These are phyloP conservation scores for Abelmoschus esculentus DNA, from an alignment of 345 rosid genomes.

Conservation along the genomic window DNA sequence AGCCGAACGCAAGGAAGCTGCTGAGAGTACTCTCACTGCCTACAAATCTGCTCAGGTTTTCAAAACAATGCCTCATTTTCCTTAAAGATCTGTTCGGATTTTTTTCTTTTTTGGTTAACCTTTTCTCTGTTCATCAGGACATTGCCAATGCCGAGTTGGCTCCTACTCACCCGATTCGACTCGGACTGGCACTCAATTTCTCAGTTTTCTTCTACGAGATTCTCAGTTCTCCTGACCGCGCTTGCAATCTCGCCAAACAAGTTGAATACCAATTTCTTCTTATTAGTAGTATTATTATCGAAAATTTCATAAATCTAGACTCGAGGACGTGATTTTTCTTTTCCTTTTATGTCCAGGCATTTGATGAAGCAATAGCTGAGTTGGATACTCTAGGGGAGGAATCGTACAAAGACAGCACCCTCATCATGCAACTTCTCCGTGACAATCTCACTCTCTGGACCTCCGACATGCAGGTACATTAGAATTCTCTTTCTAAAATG, in stretches of 20 bases:
- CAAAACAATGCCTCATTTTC: background rate
- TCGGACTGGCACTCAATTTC: constrained; percentile 82
- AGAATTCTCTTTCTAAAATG: background rate
- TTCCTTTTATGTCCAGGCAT: constrained; percentile 37
- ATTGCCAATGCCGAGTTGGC: constrained; percentile 79
- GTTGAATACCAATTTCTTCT: constrained; percentile 15
- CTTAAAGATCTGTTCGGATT: background rate
- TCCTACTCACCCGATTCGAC: constrained; percentile 89
- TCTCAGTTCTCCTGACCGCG: constrained; percentile 87
- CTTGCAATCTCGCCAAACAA: constrained; percentile 91
- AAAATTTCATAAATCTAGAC: background rate
- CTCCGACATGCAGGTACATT: constrained; percentile 79
- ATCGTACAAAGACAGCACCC: constrained; percentile 90
- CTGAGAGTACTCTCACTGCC: constrained; percentile 74
- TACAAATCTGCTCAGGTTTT: constrained; percentile 87
- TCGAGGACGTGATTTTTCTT: background rate
- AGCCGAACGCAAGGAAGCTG: constrained; percentile 82
- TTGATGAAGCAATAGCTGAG: constrained; percentile 91
- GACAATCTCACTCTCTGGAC: constrained; percentile 98
- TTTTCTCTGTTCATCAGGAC: constrained; percentile 33
- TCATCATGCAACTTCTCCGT: constrained; percentile 97
- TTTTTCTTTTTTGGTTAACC: background rate
- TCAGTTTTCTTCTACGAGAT: constrained; percentile 91
- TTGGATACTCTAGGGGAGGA: constrained; percentile 91
- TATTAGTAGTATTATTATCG: background rate